Base-by-base conservation (phyloP, 371 early-diverging fungal species). In the Mortierella sp. region DNA sequence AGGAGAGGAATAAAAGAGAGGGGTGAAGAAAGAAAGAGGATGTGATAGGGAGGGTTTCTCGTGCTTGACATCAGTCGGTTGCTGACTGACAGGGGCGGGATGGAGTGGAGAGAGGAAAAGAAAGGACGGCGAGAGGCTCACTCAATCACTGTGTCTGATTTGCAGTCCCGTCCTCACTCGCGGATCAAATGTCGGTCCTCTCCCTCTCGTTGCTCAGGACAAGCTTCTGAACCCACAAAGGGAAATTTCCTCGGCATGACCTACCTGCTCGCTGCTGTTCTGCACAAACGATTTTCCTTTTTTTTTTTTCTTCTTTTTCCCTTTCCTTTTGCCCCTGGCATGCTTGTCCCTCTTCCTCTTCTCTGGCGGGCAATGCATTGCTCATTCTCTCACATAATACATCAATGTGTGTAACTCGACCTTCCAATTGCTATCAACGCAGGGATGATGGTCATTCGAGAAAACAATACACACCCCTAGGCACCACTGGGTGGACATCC, bases 251-350 rank as follows among this genome's bases (percentile, higher is more conserved):
- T 16, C 31, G 61, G 61, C 61, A 61, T 61, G 61, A 61, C 37
- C 57, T 28, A 13, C 2, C 28, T n/a, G n/a, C n/a, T n/a, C n/a
- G n/a, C n/a, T n/a, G n/a, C n/a, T n/a, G n/a, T n/a, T 21, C 37
- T 67, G 67, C 67, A 28, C 11, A 37, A 61, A 34, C 61, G 31
- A 61, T 61, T 61, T 61, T 61, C 61, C 61, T 61, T 61, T 59
- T 61, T 31, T 28, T 31, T 54, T 24, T 54, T n/a, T 6, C 24
- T 28, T 61, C 14, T 28, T 57, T 21, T 28, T 26, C n/a, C n/a
- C 13, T 6, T 13, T 26, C 9, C 8, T 8, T 2, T 46, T 46
- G 46, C 8, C 46, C 46, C 46, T 46, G 46, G 46, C 46, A 13
- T n/a, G 13, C 46, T 64, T 64, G 53, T 50, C 26, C 57, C 26